These are phyloP conservation scores for Malus hybrid DNA, from an alignment of 331 rosid genomes.

Conservation along the genomic window DNA sequence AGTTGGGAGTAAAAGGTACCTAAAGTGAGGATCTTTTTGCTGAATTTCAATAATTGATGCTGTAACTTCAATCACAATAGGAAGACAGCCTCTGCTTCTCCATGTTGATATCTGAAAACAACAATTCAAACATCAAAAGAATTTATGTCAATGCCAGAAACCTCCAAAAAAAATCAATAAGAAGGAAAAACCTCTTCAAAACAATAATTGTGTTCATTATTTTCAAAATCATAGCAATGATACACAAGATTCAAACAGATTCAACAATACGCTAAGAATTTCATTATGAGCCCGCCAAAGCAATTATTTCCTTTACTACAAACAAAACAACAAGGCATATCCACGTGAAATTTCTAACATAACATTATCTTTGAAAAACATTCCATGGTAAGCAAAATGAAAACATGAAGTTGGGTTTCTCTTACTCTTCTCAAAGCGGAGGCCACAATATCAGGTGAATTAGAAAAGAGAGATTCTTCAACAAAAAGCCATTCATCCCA, in stretches of 20 bases:
- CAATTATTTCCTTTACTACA: too few species aligned
- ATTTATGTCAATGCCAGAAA: neutral
- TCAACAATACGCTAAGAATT: too few species aligned
- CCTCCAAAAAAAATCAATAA: neutral
- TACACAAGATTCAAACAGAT: neutral
- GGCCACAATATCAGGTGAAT: constrained; percentile 44
- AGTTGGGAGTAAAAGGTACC: constrained; percentile 23
- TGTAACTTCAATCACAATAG: constrained; percentile 39
- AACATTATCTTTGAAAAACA: too few species aligned
- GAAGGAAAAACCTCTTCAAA: neutral
- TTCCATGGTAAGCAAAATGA: too few species aligned
- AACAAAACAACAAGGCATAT: too few species aligned
- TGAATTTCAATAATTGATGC: constrained; percentile 38
- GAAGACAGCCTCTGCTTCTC: constrained; percentile 83
- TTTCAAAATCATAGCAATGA: neutral
- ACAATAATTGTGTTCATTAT: neutral
- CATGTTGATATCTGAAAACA: constrained; percentile 59
- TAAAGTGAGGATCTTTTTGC: constrained; percentile 48
- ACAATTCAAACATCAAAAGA: neutral
- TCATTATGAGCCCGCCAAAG: too few species aligned
- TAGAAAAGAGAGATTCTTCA: constrained; percentile 51
- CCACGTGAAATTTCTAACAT: too few species aligned
- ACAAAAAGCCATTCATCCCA: constrained; percentile 92
- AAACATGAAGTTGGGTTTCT: neutral
- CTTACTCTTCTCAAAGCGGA: constrained; percentile 63